Evolutionary conservation across 73 alveolate genomes (phyloP).

Genomic region (Diophrys sp.): DNA sequence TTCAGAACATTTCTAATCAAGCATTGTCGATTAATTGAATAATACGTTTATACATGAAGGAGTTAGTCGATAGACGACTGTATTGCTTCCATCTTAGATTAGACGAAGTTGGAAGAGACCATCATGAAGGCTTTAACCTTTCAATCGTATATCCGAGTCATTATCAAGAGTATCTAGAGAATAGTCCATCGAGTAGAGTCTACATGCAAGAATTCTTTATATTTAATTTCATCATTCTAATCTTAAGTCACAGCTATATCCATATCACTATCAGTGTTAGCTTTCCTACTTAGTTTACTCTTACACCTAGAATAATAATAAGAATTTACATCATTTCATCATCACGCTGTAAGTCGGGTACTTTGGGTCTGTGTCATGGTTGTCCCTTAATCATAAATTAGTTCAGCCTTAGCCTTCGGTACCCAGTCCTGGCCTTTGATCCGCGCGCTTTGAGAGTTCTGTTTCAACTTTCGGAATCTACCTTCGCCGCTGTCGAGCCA

Average conservation of each 20-base stretch:
- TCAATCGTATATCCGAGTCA: not conserved
- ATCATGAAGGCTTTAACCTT: not conserved
- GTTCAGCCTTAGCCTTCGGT: too few relatives aligned
- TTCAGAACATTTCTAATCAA: too few relatives aligned
- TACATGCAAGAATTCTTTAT: not conserved
- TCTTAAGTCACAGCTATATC: not conserved
- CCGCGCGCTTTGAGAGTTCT: too few relatives aligned
- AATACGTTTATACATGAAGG: not conserved
- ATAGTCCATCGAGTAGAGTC: not conserved
- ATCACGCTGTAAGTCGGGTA: too few relatives aligned
- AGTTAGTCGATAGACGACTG: not conserved
- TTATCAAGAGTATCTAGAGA: not conserved
- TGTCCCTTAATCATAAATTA: too few relatives aligned
- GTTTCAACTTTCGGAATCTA: too few relatives aligned
- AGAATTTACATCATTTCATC: too few relatives aligned
- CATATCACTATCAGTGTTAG: not conserved
- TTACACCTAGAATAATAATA: not conserved
- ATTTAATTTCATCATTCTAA: not conserved
- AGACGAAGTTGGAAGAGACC: too few relatives aligned
- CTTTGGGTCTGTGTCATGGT: too few relatives aligned
- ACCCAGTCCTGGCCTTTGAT: too few relatives aligned
- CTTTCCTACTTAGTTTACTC: not conserved
- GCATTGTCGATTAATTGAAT: too few relatives aligned
- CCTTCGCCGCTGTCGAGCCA: too few relatives aligned
- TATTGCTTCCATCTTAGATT: not conserved